Conservation (phyloP, 257 asterid species). For the Lycium ferocissimum region DNA sequence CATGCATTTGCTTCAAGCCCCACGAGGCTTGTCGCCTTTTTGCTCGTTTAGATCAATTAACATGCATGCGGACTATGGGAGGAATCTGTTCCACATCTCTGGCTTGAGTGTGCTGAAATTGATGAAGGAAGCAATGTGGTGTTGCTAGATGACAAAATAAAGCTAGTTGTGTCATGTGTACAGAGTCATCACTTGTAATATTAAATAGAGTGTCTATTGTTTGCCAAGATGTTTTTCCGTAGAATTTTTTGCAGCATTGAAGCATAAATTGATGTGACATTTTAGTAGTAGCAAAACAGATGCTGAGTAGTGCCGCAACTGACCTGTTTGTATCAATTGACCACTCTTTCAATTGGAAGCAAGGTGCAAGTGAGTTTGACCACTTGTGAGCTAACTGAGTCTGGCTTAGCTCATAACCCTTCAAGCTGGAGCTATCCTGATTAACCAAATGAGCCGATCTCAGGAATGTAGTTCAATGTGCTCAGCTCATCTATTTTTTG, state of each 20-base stretch:
- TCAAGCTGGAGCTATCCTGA: neutral
- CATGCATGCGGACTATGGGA: neutral
- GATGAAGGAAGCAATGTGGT: neutral
- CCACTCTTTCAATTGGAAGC: neutral
- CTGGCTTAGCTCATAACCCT: neutral
- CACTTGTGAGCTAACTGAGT: neutral
- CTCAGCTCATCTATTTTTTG: neutral
- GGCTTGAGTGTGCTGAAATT: neutral
- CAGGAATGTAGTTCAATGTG: neutral
- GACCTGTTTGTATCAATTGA: neutral
- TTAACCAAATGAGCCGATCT: neutral
- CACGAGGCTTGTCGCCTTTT: neutral
- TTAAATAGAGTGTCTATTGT: neutral
- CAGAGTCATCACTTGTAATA: neutral
- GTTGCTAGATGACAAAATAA: neutral
- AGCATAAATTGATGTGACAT: neutral
- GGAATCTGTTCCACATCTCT: slow-evolving; percentile 8
- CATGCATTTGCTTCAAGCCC: neutral
- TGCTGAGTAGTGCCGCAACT: neutral
- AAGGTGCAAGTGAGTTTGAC: slow-evolving; percentile 6
- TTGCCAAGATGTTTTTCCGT: neutral
- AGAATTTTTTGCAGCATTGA: neutral
- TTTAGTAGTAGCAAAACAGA: neutral
- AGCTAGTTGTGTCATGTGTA: neutral
- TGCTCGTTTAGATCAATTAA: neutral